These are phyloP conservation scores for Podila clonocystis DNA, from an alignment of 192 early-diverging fungal species.

Conservation along the genomic window DNA sequence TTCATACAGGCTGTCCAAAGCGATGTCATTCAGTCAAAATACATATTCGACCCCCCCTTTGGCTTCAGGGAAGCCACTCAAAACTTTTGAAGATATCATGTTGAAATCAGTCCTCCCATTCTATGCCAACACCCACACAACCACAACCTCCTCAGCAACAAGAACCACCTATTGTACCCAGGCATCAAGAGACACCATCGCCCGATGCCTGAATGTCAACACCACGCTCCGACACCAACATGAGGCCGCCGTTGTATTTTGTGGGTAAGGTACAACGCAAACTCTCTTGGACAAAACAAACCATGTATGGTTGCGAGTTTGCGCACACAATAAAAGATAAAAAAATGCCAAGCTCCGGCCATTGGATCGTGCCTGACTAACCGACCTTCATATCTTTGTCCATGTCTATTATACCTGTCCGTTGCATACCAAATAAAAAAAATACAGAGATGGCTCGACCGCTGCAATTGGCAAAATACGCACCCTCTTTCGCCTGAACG, in stretches of 20 bases:
- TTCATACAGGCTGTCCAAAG: too few relatives aligned
- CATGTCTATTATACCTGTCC: not conserved
- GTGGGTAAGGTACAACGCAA: slow-evolving; percentile 15
- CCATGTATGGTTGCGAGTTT: too few relatives aligned
- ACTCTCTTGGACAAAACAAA: too few relatives aligned
- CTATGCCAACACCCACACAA: slow-evolving; percentile 50
- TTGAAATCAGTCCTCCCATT: slow-evolving; percentile 28
- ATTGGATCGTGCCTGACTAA: too few relatives aligned
- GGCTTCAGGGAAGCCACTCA: slow-evolving; percentile 27
- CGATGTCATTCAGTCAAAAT: not conserved
- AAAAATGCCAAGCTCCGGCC: too few relatives aligned
- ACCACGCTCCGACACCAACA: slow-evolving; percentile 4
- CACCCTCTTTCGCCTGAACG: not conserved
- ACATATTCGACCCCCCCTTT: not conserved
- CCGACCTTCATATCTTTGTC: too few relatives aligned
- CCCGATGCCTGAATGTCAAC: slow-evolving; percentile 6
- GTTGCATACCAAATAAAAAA: not conserved
- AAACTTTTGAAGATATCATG: slow-evolving; percentile 23
- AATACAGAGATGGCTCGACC: not conserved
- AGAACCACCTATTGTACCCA: not conserved
- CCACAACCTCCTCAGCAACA: not conserved
- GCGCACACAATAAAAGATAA: too few relatives aligned
- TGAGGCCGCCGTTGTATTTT: slow-evolving; percentile 15
- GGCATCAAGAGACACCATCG: not conserved
- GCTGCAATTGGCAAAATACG: slow-evolving; percentile 1